Base-by-base conservation (phyloP, 2,329 filamentous ascomycete species). In the Colletotrichum sp. region DNA sequence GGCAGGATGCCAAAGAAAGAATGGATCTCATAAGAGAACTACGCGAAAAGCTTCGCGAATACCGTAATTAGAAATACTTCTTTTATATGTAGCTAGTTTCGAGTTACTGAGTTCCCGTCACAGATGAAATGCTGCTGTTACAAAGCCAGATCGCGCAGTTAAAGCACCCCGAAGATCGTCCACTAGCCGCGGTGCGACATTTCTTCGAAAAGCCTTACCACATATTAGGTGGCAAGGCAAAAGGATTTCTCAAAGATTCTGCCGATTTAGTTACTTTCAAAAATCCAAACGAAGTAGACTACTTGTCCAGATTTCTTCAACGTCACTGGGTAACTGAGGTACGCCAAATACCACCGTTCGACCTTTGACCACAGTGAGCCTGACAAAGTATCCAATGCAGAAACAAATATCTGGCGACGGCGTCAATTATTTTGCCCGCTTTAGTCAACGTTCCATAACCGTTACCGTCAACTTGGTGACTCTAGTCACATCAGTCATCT, bases 251-350 rank as follows among this genome's bases (percentile, higher is more conserved):
- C 0, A 49, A 21, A 13, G n/a, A 49, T 5, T 5, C 9, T 5
- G 5, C 1, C 0, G 18, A 49, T 49, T 2, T 49, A 0, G 44
- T 49, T 4, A 49, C n/a, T 0, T 21, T 49, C 6, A 49, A 49
- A 1, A 49, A 3, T 13, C 3, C 44, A 0, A 49, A 13, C 6
- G n/a, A 49, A 0, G 0, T 21, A 0, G 44, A 49, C 10, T 49
- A 49, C n/a, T 13, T 49, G 10, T 49, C 44, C 6, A 49, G 18
- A 21, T 21, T 49, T 49, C 44, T 49, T 21, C 44, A 21, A 13
- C 44, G 44, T 7, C 10, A 21, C 10, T 49, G 44, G 44, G n/a
- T 13, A 21, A 21, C 44, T 0, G 44, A 49, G 6, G 44, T 49
- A 49, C 0, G 44, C 10, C 0, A 1, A 7, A 13, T 49, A 7